Percentiles rank a stretch among this genome's conserved stretches.
Evolutionary conservation across 2,329 filamentous ascomycete species (phyloP).

Genomic region (Graphilbum fragrans): DNA sequence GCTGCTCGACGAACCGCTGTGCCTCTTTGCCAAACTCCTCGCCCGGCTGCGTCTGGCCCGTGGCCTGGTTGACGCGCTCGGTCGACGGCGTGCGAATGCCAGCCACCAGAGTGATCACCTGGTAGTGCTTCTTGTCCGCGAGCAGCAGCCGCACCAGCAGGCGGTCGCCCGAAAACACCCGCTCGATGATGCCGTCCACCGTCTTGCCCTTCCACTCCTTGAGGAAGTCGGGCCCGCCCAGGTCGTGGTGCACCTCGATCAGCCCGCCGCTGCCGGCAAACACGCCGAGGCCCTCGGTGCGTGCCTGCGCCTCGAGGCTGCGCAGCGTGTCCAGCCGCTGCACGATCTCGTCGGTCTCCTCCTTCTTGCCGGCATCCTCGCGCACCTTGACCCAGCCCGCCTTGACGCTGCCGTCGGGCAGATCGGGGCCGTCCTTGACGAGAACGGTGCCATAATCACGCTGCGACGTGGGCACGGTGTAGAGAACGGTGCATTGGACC

Average conservation of each 20-base stretch:
- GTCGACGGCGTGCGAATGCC: slow-evolving; percentile 86
- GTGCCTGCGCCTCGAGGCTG: slow-evolving; percentile 65
- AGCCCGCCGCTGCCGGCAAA: slow-evolving; percentile 56
- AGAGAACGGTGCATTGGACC: slow-evolving; percentile 73
- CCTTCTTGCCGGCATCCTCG: slow-evolving; percentile 86
- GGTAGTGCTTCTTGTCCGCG: slow-evolving; percentile 71
- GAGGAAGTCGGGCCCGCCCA: slow-evolving; percentile 67
- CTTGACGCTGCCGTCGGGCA: slow-evolving; percentile 75
- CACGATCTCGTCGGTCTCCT: slow-evolving; percentile 66
- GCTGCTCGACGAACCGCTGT: slow-evolving; percentile 72
- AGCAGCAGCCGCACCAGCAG: slow-evolving; percentile 73
- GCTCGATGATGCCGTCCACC: slow-evolving; percentile 78
- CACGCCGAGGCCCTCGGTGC: slow-evolving; percentile 65
- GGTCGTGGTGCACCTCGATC: slow-evolving; percentile 71
- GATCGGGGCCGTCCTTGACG: slow-evolving; percentile 59
- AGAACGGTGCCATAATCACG: slow-evolving; percentile 79
- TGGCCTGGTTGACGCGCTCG: slow-evolving; percentile 66
- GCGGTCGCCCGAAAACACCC: slow-evolving; percentile 83
- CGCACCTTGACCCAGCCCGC: slow-evolving; percentile 89
- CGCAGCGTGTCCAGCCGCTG: slow-evolving; percentile 67
- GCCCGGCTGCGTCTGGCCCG: slow-evolving; percentile 68
- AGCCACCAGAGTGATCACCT: slow-evolving; percentile 80
- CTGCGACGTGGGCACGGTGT: slow-evolving; percentile 73
- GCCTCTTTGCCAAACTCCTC: slow-evolving; percentile 89
- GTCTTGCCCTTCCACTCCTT: slow-evolving; percentile 76